phyloP scores from a whole-genome alignment of 2,329 filamentous ascomycete genomes.

The Alternaria consortialis region DNA sequence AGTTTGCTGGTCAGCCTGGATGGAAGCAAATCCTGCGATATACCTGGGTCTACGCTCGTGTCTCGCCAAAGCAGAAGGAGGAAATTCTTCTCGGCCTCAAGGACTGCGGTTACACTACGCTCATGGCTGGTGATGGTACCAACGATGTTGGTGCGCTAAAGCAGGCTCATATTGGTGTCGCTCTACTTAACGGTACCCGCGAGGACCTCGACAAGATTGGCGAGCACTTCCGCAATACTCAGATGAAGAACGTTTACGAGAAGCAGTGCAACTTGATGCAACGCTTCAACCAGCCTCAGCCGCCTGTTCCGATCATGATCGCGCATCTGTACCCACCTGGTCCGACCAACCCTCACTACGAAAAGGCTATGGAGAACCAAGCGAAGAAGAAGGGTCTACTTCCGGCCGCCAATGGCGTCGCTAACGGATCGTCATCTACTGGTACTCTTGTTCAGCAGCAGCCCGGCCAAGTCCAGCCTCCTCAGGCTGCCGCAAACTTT shows the following conservation, averaged over 20 bases:
- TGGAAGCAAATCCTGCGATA: conserved; percentile 82
- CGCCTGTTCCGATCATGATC: conserved; percentile 91
- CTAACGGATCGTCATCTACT: conserved; percentile 31
- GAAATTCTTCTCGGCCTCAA: conserved; percentile 97
- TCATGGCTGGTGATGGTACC: conserved; percentile 98
- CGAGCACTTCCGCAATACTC: conserved; percentile 91
- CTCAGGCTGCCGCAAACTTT: conserved; percentile 75
- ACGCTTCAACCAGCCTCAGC: conserved; percentile 90
- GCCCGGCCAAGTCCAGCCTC: conserved; percentile 64
- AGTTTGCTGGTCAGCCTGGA: conserved; percentile 83
- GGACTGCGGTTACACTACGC: conserved; percentile 94
- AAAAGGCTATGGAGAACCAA: conserved; percentile 89
- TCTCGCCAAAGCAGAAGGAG: conserved; percentile 98
- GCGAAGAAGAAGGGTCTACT: conserved; percentile 76
- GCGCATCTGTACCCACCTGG: conserved; percentile 95
- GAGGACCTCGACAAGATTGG: conserved; percentile 91
- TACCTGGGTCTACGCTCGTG: conserved; percentile 97
- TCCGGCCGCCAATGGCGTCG: conserved; percentile 59
- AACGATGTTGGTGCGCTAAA: conserved; percentile 98
- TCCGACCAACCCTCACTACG: conserved; percentile 89
- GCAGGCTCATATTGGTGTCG: conserved; percentile 96
- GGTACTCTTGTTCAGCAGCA: conserved; percentile 34
- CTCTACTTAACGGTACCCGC: conserved; percentile 90
- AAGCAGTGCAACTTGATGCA: conserved; percentile 93
- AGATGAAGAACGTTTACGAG: conserved; percentile 99